These are phyloP conservation scores for Cenchrus americanus DNA, from an alignment of 176 grass and related monocot species.

Conservation along the genomic window DNA sequence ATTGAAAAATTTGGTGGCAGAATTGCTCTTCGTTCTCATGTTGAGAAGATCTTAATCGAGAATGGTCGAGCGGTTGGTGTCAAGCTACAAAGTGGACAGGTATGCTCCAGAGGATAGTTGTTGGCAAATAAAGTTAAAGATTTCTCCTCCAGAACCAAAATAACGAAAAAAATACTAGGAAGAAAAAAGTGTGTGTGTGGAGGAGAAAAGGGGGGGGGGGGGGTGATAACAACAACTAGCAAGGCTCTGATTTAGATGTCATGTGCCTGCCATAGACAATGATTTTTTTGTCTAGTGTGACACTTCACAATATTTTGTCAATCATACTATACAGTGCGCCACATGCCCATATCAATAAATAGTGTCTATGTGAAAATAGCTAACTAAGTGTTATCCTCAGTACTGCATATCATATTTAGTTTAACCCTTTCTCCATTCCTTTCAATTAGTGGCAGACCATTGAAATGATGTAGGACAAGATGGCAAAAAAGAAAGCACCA, in stretches of 20 bases:
- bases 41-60: slow-evolving; percentile 80
- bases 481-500: background rate
- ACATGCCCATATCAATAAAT: background rate
- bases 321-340: background rate
- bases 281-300: slow-evolving; percentile 23
- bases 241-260: slow-evolving; percentile 13
- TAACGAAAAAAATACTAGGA: background rate
- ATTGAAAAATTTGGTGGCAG: slow-evolving; percentile 87
- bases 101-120: slow-evolving; percentile 41
- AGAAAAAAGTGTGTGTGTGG: background rate
- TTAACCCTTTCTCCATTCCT: slow-evolving; percentile 38
- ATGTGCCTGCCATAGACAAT: slow-evolving; percentile 25
- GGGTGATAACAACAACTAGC: slow-evolving; percentile 3
- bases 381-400: slow-evolving; percentile 19
- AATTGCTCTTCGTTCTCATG: slow-evolving; percentile 73
- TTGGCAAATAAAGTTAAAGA: slow-evolving; percentile 21
- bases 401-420: slow-evolving; percentile 31
- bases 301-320: slow-evolving; percentile 18
- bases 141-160: background rate
- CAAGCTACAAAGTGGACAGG: slow-evolving; percentile 79
- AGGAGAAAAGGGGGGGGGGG: too few relatives aligned
- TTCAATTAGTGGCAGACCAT: slow-evolving; percentile 55
- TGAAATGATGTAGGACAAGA: slow-evolving; percentile 47
- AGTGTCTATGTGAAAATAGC: slow-evolving; percentile 5
- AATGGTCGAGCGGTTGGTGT: slow-evolving; percentile 86